A percentile compares a stretch with the other conserved stretches of the same genome.
Evolutionary conservation across 2,329 filamentous ascomycete species (phyloP).

Genomic region (Fusarium papillatum): DNA sequence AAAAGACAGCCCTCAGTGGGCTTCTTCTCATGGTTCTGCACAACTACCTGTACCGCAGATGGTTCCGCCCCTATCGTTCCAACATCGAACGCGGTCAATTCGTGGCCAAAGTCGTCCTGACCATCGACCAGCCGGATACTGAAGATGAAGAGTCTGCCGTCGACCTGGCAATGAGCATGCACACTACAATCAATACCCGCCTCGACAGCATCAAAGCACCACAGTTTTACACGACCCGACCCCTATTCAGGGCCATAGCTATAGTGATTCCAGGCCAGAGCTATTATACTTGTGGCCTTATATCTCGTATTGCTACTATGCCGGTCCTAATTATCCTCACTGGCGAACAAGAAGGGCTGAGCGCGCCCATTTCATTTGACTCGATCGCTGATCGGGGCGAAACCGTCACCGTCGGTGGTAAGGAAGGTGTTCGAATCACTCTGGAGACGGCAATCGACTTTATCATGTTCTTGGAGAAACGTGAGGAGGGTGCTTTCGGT

Average conservation of each 20-base stretch:
- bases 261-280: slow-evolving; percentile 8
- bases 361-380: slow-evolving; percentile 8
- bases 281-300: not conserved
- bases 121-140: not conserved
- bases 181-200: not conserved
- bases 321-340: slow-evolving; percentile 4
- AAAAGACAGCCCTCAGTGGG: not conserved
- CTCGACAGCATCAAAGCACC: not conserved
- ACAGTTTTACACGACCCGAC: slow-evolving; percentile 6
- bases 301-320: not conserved
- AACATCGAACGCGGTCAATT: slow-evolving; percentile 7
- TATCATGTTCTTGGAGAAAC: slow-evolving; percentile 5
- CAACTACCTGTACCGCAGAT: slow-evolving; percentile 8
- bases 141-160: not conserved
- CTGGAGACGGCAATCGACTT: not conserved
- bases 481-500: slow-evolving; percentile 11
- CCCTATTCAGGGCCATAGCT: slow-evolving; percentile 7
- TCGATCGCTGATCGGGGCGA: not conserved
- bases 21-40: not conserved
- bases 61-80: slow-evolving; percentile 12
- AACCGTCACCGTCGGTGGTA: not conserved
- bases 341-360: slow-evolving; percentile 3
- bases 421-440: not conserved
- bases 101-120: not conserved
- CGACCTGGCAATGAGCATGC: not conserved